phyloP scores from a whole-genome alignment of 257 asterid species.

The Nemophila menziesii region DNA sequence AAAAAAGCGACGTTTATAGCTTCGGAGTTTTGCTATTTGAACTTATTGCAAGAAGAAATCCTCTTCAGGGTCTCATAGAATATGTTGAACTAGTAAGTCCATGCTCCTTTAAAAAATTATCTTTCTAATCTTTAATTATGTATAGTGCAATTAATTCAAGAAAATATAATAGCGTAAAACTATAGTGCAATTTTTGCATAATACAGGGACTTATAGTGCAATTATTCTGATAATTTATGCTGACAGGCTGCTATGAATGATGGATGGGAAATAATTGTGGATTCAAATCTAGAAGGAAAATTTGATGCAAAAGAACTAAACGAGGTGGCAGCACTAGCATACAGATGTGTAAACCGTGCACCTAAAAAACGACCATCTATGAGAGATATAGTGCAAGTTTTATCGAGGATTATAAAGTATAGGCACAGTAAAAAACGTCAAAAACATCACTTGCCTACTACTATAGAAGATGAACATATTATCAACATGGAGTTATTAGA shows the following conservation, averaged over 20 bases:
- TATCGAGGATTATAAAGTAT: conserved; percentile 45
- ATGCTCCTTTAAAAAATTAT: no score
- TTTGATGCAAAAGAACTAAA: conserved; percentile 52
- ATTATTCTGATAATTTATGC: no score
- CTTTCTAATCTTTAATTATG: no score
- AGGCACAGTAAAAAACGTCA: conserved; percentile 33
- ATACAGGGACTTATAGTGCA: no score
- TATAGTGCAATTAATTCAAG: not conserved
- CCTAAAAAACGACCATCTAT: conserved; percentile 68
- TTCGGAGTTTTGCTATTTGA: conserved; percentile 86
- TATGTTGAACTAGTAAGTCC: conserved; percentile 72
- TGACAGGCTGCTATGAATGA: conserved; percentile 90
- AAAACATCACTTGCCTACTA: conserved; percentile 34
- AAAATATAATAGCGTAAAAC: no score
- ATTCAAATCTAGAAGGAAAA: conserved; percentile 75
- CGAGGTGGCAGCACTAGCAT: conserved; percentile 69
- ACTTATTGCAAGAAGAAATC: conserved; percentile 82
- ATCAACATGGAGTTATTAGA: conserved; percentile 35
- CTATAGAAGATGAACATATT: conserved; percentile 33
- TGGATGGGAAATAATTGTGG: conserved; percentile 90
- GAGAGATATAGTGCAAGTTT: conserved; percentile 77
- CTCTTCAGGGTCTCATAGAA: conserved; percentile 90
- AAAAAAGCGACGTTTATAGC: conserved; percentile 90
- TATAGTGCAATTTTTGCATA: no score
- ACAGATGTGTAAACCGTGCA: conserved; percentile 51